A percentile compares a stretch with the other conserved stretches of the same genome.
These are phyloP conservation scores for Dictyostelium intermedium DNA, from an alignment of 78 protist genomes.

Conservation along the genomic window DNA sequence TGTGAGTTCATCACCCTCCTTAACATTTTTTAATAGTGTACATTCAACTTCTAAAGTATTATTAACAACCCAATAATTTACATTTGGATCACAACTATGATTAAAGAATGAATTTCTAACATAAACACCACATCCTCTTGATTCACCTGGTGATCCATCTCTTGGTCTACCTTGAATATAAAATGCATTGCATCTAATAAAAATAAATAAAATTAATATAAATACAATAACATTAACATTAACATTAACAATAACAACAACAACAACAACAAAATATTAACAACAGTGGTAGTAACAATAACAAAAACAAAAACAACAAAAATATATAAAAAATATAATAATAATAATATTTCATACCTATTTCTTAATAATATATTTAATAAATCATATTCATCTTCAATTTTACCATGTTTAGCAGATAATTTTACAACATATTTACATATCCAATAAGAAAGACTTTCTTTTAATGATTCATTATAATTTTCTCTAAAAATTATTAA, in stretches of 20 bases:
- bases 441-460: conserved; percentile 66
- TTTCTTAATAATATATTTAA: conserved; percentile 57
- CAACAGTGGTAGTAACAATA: too few species aligned
- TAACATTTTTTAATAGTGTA: conserved; percentile 39
- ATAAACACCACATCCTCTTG: conserved; percentile 75
- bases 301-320: background rate
- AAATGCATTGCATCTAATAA: conserved; percentile 77
- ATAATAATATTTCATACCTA: background rate
- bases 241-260: background rate
- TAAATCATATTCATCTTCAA: conserved; percentile 38
- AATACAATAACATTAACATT: background rate
- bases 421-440: conserved; percentile 33
- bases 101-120: conserved; percentile 74
- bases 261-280: too few species aligned
- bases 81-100: conserved; percentile 72
- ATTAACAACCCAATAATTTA: conserved; percentile 68
- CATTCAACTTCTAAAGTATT: conserved; percentile 73
- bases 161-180: conserved; percentile 76
- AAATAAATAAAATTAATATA: background rate
- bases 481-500: background rate
- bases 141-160: conserved; percentile 57
- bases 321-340: background rate
- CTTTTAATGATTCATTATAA: conserved; percentile 34
- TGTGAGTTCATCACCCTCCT: conserved; percentile 50
- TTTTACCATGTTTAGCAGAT: background rate